Evolutionary conservation across 441 rosid genomes (phyloP).

Genomic region (Adansonia gregorii): DNA sequence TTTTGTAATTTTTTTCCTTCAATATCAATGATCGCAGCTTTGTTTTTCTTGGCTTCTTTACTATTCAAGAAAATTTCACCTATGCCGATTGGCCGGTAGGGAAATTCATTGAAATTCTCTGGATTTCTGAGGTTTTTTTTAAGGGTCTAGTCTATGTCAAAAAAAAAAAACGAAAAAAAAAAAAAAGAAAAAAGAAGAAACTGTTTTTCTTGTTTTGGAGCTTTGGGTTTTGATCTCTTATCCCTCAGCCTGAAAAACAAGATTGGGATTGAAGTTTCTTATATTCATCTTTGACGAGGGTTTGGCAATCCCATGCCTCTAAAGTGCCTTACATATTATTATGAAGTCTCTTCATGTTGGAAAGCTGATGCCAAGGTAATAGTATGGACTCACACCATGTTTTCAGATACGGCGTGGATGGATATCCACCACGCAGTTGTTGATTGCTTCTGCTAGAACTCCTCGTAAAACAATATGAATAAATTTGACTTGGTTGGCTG

Average conservation of each 20-base stretch:
- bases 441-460: no score
- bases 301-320: neutral
- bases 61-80: neutral
- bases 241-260: no score
- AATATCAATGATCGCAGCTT: neutral
- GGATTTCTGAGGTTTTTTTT: neutral
- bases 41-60: neutral
- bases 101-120: neutral
- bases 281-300: neutral
- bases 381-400: constrained; percentile 27
- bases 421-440: no score
- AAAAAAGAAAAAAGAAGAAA: no score
- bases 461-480: constrained; percentile 38
- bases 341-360: neutral
- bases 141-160: no score
- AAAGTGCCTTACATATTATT: neutral
- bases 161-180: no score
- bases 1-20: constrained; percentile 18
- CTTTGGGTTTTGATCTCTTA: no score
- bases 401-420: constrained; percentile 19
- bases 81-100: neutral
- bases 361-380: constrained; percentile 34
- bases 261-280: neutral
- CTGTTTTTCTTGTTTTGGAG: no score
- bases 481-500: constrained; percentile 55